Base-by-base conservation (phyloP, 1,284 basidiomycete species). In the Rhodotorula mucilaginosa region DNA sequence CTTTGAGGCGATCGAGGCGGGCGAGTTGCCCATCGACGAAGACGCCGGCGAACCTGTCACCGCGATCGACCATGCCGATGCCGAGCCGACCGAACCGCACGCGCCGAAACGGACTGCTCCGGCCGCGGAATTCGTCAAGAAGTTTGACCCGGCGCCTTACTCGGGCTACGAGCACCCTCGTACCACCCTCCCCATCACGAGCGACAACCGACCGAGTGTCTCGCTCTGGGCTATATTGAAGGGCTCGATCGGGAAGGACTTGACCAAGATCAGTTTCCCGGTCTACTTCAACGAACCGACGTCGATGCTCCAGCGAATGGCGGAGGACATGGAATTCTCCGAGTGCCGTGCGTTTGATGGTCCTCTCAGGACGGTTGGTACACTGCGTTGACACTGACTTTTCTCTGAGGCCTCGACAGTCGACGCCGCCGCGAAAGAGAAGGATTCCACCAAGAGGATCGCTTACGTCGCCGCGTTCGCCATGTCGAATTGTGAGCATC, bases 401-500 rank as follows among this genome's bases (percentile, higher is more conserved):
- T 61, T 44, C 18, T 23, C 10, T 66, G 49, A 18, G 3, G 15
- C 26, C 12, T 26, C 16, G 23, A 54, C 65, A 92, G 90, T 96
- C 76, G 93, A 96, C 79, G 88, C 89, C 5, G 96, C 96, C 18
- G 87, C 88, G 2, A 83, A 84, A 64, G 91, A 96, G 79, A 80
- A 81, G 49, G 92, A 97, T 79, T 88, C 92, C 10, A 86, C 90
- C 61, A 87, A 88, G 69, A 88, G 96, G 12, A 88, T 97, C 69
- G 94, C 93, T 0, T 99, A 90, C 79, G 93, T 99, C 5, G 93
- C 91, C 18, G 96, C 93, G 0, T 99, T 98, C 81, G 96, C 94
- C 3, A 97, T 97, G 92, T 93, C 91, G 56, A 98, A 98, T 83
- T 99, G 54, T 56, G 12, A 16, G 54, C 39, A 10, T 44, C 10